These are phyloP conservation scores for Neofusicoccum laricinum DNA, from an alignment of 2,329 filamentous ascomycete species.

Conservation along the genomic window DNA sequence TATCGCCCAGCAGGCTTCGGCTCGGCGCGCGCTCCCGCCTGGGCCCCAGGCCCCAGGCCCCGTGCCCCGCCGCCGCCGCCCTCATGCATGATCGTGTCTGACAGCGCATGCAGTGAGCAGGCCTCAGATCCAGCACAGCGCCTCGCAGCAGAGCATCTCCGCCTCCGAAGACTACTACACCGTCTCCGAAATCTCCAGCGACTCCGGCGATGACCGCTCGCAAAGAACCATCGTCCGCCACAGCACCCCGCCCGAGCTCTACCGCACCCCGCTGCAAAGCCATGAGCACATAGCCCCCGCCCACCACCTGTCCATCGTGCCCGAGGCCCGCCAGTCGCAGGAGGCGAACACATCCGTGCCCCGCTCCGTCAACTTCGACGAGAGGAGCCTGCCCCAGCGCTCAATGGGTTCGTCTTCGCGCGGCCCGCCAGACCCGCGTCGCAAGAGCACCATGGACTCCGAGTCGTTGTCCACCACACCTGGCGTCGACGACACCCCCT, in stretches of 20 bases:
- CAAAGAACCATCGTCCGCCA: conserved; percentile 25
- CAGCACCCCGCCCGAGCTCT: conserved; percentile 34
- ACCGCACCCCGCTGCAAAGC: conserved; percentile 33
- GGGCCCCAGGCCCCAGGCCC: background rate
- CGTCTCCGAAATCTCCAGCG: conserved; percentile 35
- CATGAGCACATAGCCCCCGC: conserved; percentile 32
- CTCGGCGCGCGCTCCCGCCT: background rate
- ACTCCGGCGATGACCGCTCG: conserved; percentile 33
- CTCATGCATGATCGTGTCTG: conserved; percentile 4
- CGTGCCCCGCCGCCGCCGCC: background rate
- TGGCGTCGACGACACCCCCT: conserved; percentile 78
- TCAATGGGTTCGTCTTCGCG: background rate
- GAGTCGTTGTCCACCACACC: conserved; percentile 49
- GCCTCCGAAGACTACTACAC: conserved; percentile 53
- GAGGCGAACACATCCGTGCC: background rate
- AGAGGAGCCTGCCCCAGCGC: conserved; percentile 17
- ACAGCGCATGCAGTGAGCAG: conserved; percentile 31
- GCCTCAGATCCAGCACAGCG: conserved; percentile 39
- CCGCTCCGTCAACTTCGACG: conserved; percentile 31
- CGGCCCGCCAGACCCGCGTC: conserved; percentile 1
- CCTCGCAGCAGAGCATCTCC: conserved; percentile 46
- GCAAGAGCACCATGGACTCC: conserved; percentile 23
- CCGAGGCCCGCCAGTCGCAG: conserved; percentile 5
- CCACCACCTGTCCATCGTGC: conserved; percentile 9
- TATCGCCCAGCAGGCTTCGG: background rate